A percentile compares a stretch with the other conserved stretches of the same genome.
Evolutionary conservation across 306 rosid species (phyloP).

Genomic region (Trifolium subterraneum): DNA sequence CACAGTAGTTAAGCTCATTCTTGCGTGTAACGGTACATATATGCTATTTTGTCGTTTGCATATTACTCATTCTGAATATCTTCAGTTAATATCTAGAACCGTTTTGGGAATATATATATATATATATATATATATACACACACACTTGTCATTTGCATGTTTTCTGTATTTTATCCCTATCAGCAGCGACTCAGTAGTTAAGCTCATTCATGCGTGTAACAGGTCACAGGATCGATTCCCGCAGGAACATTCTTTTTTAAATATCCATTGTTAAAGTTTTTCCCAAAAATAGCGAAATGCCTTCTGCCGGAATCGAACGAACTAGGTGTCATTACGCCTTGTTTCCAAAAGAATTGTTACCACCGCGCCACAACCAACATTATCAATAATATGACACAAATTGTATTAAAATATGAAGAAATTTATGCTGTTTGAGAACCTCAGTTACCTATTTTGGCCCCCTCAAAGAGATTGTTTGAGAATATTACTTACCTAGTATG

Average conservation of each 20-base stretch:
- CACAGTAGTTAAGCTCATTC: neutral
- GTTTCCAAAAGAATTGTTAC: neutral
- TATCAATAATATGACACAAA: neutral
- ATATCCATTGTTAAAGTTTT: neutral
- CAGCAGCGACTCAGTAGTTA: neutral
- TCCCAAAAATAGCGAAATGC: neutral
- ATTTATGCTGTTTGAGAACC: slow-evolving; percentile 3
- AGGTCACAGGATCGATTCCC: neutral
- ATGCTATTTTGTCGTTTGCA: slow-evolving; percentile 25
- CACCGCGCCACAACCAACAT: neutral
- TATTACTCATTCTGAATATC: slow-evolving; percentile 1
- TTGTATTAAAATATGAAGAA: neutral
- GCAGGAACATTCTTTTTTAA: slow-evolving; percentile 2
- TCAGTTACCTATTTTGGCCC: neutral
- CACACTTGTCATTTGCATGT: neutral
- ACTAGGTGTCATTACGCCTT: neutral
- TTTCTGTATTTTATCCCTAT: neutral
- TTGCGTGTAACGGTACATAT: neutral
- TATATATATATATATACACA: too few species aligned
- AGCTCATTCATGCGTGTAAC: neutral
- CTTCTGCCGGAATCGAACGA: slow-evolving; percentile 1
- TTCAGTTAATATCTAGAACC: slow-evolving; percentile 11
- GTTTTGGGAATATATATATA: slow-evolving; percentile 7
- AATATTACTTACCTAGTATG: neutral
- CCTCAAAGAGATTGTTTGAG: slow-evolving; percentile 1